phyloP scores from a whole-genome alignment of 2,329 filamentous ascomycete genomes.

The Xylariaceae sp. region DNA sequence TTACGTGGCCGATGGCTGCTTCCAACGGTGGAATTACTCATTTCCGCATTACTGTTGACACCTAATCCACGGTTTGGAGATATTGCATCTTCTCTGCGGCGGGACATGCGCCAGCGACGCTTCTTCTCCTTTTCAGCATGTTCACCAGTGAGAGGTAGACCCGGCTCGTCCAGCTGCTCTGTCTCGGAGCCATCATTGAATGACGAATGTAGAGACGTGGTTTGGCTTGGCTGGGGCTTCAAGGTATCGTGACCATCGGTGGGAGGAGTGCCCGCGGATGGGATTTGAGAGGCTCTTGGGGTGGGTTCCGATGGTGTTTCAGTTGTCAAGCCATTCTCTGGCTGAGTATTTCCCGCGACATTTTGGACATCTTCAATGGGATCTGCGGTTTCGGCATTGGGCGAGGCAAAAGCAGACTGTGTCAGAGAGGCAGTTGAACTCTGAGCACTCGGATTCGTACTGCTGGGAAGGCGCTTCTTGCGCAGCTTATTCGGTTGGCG shows the following conservation, averaged over 20 bases:
- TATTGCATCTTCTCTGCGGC: slow-evolving; percentile 57
- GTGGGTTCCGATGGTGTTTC: slow-evolving; percentile 44
- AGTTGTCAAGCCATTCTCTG: slow-evolving; percentile 23
- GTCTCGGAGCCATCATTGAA: slow-evolving; percentile 80
- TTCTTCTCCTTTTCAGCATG: slow-evolving; percentile 66
- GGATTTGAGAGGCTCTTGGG: slow-evolving; percentile 46
- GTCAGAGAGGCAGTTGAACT: slow-evolving; percentile 79
- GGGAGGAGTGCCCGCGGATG: slow-evolving; percentile 41
- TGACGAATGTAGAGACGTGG: slow-evolving; percentile 72
- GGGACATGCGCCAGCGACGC: slow-evolving; percentile 70
- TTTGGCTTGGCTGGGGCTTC: slow-evolving; percentile 68
- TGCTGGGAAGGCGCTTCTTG: slow-evolving; percentile 78
- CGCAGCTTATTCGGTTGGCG: slow-evolving; percentile 85
- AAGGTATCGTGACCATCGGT: slow-evolving; percentile 47
- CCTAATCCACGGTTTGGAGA: slow-evolving; percentile 50
- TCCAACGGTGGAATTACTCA: slow-evolving; percentile 66
- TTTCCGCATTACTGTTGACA: slow-evolving; percentile 60
- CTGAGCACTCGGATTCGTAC: slow-evolving; percentile 81
- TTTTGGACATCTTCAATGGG: slow-evolving; percentile 40
- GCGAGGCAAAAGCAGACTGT: slow-evolving; percentile 45
- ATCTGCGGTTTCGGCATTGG: slow-evolving; percentile 44
- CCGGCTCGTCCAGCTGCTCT: slow-evolving; percentile 65
- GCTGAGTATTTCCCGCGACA: slow-evolving; percentile 19
- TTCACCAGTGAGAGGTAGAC: slow-evolving; percentile 29
- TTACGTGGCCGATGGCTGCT: slow-evolving; percentile 52